These are phyloP conservation scores for Fusarium tjaetaba DNA, from an alignment of 2,329 filamentous ascomycete species.

Conservation along the genomic window DNA sequence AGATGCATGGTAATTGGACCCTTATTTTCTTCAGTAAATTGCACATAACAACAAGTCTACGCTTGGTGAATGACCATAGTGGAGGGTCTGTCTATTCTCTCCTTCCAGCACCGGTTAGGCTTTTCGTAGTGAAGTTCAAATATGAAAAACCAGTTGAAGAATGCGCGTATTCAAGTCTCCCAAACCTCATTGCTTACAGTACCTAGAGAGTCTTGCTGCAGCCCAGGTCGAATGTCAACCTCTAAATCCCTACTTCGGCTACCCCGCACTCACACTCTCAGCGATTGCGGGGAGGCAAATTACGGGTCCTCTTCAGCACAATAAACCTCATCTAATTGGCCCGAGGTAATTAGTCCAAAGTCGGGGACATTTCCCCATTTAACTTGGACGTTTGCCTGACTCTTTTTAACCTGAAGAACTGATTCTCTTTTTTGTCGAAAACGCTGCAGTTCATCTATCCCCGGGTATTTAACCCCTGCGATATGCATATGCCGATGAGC, in stretches of 20 bases:
- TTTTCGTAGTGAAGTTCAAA: too few relatives aligned
- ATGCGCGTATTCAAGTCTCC: background rate
- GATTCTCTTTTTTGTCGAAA: background rate
- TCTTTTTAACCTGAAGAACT: conserved; percentile 1
- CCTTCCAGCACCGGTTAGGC: too few relatives aligned
- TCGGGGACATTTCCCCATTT: conserved; percentile 40
- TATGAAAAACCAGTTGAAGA: too few relatives aligned
- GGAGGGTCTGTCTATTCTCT: too few relatives aligned
- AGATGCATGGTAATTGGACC: accelerated
- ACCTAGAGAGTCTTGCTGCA: background rate
- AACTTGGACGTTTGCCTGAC: conserved; percentile 18
- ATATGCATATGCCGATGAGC: background rate
- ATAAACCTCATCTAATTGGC: conserved; percentile 12
- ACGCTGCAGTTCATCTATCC: background rate
- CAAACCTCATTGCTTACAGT: background rate
- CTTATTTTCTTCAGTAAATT: background rate
- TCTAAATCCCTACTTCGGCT: background rate
- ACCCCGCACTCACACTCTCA: conserved; percentile 26
- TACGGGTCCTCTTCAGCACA: background rate
- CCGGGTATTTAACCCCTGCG: background rate
- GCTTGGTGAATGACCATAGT: too few relatives aligned
- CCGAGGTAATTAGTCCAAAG: background rate
- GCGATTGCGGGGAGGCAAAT: conserved; percentile 22
- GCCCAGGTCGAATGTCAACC: background rate
- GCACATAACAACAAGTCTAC: background rate